Base-by-base conservation (phyloP, 306 rosid species). In the Quercus rubra region DNA sequence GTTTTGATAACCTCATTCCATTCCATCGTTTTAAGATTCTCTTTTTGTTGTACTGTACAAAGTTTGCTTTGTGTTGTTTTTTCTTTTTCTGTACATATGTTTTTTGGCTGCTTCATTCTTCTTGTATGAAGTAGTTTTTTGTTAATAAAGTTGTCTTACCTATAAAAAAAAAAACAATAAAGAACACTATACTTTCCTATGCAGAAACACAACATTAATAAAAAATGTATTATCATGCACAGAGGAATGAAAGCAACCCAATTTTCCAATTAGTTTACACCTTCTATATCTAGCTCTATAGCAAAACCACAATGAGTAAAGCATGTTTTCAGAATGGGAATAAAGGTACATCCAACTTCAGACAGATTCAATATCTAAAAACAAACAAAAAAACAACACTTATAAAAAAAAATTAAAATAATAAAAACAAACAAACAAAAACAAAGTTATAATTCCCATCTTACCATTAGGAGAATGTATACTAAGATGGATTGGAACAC, bases 401-500 rank as follows among this genome's bases (percentile, higher is more conserved):
- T 38, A 38, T 38, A 1, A 38, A 38, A 7, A 38, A 35, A 41
- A 7, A 7, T 8, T 38, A 8, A 41, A 41, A 41, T 11, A 41
- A 41, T 8, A 41, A 7, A 38, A 38, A 38, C 11, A 41, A 14
- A 51, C 6, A 57, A 13, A 70, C 21, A 74, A 83, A 46, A 77
- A 30, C 2, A 52, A 64, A 38, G 21, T 68, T 2, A 8, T 35
- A 55, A 74, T 59, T 41, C 51, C 21, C 33, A 31, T 78, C 91
- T 68, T 88, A 94, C 98, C 98, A 69, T 78, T 82, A 11, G 98
- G 98, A 82, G 98, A 94, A 85, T 85, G 89, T 78, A 94, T 94
- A 74, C 98, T 94, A 57, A 94, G 97, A 85, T 94, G 98, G 87
- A 94, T 94, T 49, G 98, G 98, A 38, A 94, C 94, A 49, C 90